Evolutionary conservation across 352 stramenopile genomes (phyloP).

Genomic region (Peronospora destructor): DNA sequence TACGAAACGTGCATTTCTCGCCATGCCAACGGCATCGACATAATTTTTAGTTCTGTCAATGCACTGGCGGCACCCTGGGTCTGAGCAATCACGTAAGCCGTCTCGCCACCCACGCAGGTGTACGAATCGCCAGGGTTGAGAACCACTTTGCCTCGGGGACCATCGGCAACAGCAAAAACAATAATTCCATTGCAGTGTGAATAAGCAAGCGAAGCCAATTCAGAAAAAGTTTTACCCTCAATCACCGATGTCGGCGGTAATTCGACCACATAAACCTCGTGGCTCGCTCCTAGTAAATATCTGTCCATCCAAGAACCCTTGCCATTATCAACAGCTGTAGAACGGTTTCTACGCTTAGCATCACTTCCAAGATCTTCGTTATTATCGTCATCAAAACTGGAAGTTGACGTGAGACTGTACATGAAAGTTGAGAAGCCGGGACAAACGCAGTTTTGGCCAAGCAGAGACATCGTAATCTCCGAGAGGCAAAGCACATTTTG

Average conservation of each 20-base stretch:
- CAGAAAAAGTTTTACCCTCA: conserved; percentile 66
- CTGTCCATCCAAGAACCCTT: conserved; percentile 57
- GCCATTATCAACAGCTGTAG: conserved; percentile 22
- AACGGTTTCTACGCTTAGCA: conserved; percentile 23
- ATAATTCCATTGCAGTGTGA: conserved; percentile 70
- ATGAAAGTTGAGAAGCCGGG: conserved; percentile 84
- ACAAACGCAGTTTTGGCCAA: conserved; percentile 83
- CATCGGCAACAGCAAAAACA: conserved; percentile 55
- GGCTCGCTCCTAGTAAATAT: conserved; percentile 66
- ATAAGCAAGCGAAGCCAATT: conserved; percentile 73
- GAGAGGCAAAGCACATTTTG: conserved; percentile 78
- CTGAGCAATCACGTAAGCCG: conserved; percentile 67
- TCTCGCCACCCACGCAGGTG: conserved; percentile 56
- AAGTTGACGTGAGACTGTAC: conserved; percentile 81
- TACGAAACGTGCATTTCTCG: conserved; percentile 28
- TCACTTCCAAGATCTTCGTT: conserved; percentile 31
- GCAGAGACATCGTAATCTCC: conserved; percentile 68
- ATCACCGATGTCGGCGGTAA: conserved; percentile 48
- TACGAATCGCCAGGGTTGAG: conserved; percentile 79
- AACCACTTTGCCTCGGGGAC: conserved; percentile 42
- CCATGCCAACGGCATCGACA: conserved; percentile 29
- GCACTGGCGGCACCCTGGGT: conserved; percentile 34
- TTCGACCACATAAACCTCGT: conserved; percentile 74
- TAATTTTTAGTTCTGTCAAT: conserved; percentile 24
- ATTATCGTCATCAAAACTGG: conserved; percentile 48